These are phyloP conservation scores for Trichoderma orchidacearum DNA, from an alignment of 495 filamentous ascomycete genomes.

Conservation along the genomic window DNA sequence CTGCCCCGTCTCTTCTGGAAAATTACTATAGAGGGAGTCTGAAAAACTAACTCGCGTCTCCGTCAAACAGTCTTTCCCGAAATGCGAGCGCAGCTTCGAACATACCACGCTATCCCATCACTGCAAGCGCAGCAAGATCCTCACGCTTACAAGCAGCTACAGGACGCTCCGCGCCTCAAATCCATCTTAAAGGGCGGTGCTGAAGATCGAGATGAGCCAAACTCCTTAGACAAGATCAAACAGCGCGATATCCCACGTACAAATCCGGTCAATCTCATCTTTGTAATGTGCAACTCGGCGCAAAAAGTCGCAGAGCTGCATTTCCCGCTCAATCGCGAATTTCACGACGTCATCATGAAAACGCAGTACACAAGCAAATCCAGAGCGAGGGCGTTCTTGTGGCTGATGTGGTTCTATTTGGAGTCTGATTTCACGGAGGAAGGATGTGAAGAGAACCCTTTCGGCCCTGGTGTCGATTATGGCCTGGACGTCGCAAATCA, in stretches of 20 bases:
- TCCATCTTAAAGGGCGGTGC: constrained; percentile 96
- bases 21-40: background rate
- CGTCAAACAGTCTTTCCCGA: constrained; percentile 76
- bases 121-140: constrained; percentile 90
- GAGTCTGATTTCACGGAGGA: constrained; percentile 86
- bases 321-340: constrained; percentile 75
- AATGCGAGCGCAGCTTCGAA: constrained; percentile 96
- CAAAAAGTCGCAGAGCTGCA: constrained; percentile 85
- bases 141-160: constrained; percentile 93
- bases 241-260: constrained; percentile 57
- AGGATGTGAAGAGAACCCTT: constrained; percentile 76
- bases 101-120: constrained; percentile 95
- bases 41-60: constrained; percentile 16
- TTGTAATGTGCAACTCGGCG: constrained; percentile 83
- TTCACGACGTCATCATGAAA: constrained; percentile 93
- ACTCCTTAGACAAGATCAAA: constrained; percentile 73
- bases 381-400: constrained; percentile 80
- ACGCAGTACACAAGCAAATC: constrained; percentile 68
- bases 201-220: constrained; percentile 81
- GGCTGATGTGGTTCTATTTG: constrained; percentile 99
- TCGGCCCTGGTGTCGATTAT: constrained; percentile 61
- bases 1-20: background rate
- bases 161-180: constrained; percentile 91
- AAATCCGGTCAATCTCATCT: constrained; percentile 94
- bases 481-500: constrained; percentile 52